Base-by-base conservation (phyloP, 208 protist species). In the Trypanosoma lewisi region DNA sequence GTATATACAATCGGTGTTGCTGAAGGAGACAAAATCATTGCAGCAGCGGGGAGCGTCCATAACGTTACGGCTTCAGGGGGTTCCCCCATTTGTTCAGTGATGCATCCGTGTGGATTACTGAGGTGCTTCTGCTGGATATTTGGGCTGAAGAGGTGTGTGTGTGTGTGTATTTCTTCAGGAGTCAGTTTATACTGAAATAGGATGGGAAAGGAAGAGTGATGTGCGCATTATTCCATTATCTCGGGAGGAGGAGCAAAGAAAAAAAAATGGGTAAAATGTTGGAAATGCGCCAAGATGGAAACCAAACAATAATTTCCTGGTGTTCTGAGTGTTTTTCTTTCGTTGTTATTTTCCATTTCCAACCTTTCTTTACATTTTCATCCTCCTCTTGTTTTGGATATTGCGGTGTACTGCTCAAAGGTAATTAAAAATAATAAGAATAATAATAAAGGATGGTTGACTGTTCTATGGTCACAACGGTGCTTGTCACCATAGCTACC, bases 401-500 rank as follows among this genome's bases (percentile, higher is more conserved):
- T 39, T 39, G 36, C 36, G 12, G 6, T 39, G 36, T 12, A n/a
- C n/a, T n/a, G n/a, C n/a, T n/a, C n/a, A n/a, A n/a, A n/a, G n/a
- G n/a, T n/a, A n/a, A n/a, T n/a, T n/a, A n/a, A 33, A 23, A 51
- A 21, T 14, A 55, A 53, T 17, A 23, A 37, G 25, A 56, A 56
- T 31, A 75, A 67, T 19, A 60, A 48, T 42, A 48, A 70, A 53
- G 14, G 68, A 83, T 87, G 75, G 39, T 59, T 17, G 70, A 70
- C 30, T 83, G 31, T n/a, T 31, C 16, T 51, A 23, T 69, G 67
- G 14, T 88, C 5, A 75, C 86, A 21, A 59, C 56, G n/a, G 78
- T 74, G 21, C 8, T 80, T 23, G 30, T 88, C 25, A 72, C 80
- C 27, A 85, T 90, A 34, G 17, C 77, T 63, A 70, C 77, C 5